phyloP scores from a whole-genome alignment of 768 basidiomycete genomes.

The Collybia mongolica region DNA sequence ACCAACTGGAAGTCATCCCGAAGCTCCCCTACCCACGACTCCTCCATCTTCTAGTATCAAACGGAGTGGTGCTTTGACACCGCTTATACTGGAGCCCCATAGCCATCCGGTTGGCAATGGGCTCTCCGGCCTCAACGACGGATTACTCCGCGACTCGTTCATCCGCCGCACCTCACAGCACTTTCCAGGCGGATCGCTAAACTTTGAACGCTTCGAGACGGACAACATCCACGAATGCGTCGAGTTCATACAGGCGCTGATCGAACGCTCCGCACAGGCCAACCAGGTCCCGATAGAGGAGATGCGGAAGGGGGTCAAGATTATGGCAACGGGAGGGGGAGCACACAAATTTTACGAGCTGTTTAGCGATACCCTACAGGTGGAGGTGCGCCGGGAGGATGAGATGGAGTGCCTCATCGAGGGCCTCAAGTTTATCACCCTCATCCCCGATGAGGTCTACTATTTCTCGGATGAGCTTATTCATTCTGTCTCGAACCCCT shows the following conservation, averaged over 20 bases:
- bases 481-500: constrained; percentile 43
- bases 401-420: constrained; percentile 99
- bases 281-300: constrained; percentile 88
- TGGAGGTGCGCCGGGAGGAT: constrained; percentile 89
- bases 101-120: constrained; percentile 25
- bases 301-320: constrained; percentile 92
- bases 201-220: constrained; percentile 97
- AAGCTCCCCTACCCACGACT: constrained; percentile 26
- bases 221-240: constrained; percentile 83
- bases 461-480: constrained; percentile 98
- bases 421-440: constrained; percentile 92
- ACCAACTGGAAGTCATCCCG: constrained; percentile 32
- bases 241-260: constrained; percentile 82
- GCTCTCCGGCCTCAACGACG: constrained; percentile 36
- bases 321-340: constrained; percentile 97
- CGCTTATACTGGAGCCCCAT: constrained; percentile 65
- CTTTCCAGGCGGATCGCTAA: constrained; percentile 94
- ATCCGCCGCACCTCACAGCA: constrained; percentile 75
- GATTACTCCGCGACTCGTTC: constrained; percentile 58
- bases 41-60: constrained; percentile 34
- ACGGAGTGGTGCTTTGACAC: constrained; percentile 78
- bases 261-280: constrained; percentile 78
- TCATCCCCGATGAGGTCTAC: constrained; percentile 97
- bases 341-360: constrained; percentile 92
- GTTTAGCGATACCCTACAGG: constrained; percentile 68